Percentiles rank a stretch among this genome's conserved stretches.
These are phyloP conservation scores for Apiospora pterosperma DNA, from an alignment of 2,329 filamentous ascomycete genomes.

Conservation along the genomic window DNA sequence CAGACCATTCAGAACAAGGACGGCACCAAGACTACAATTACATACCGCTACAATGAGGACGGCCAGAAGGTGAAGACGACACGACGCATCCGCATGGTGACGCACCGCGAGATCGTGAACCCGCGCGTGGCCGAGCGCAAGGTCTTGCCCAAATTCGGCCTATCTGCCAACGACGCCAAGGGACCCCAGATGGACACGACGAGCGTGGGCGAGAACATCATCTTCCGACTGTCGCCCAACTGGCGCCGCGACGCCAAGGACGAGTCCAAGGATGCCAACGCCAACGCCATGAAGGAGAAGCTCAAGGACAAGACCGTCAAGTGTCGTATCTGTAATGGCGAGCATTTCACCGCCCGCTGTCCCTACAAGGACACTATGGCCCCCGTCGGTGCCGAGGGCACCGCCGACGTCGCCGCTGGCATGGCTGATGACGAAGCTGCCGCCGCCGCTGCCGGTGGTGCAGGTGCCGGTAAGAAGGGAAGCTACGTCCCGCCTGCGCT, in stretches of 20 bases:
- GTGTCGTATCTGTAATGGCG: constrained; percentile 97
- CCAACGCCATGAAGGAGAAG: constrained; percentile 73
- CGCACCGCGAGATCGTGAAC: constrained; percentile 91
- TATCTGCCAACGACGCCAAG: constrained; percentile 76
- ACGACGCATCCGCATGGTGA: constrained; percentile 87
- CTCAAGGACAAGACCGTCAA: constrained; percentile 99
- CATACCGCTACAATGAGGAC: constrained; percentile 85
- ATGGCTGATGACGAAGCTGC: constrained; percentile 45
- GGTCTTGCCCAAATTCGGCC: constrained; percentile 88
- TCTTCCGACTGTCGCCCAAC: constrained; percentile 89
- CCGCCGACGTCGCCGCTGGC: constrained; percentile 53
- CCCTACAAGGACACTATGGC: constrained; percentile 99
- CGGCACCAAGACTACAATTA: constrained; percentile 93
- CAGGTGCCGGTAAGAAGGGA: constrained; percentile 65
- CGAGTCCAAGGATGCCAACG: constrained; percentile 70
- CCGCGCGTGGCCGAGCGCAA: constrained; percentile 94
- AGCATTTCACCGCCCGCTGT: constrained; percentile 99
- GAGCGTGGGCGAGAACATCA: constrained; percentile 94
- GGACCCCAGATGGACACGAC: constrained; percentile 90
- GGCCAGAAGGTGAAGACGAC: constrained; percentile 97
- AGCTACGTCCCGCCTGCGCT: constrained; percentile 95
- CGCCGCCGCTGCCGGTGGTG: constrained; percentile 42
- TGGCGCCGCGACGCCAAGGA: constrained; percentile 89
- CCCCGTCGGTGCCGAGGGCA: constrained; percentile 63
- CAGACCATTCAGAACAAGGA: constrained; percentile 97